Base-by-base conservation (phyloP, 2,329 filamentous ascomycete species). In the Colletotrichum sp. region DNA sequence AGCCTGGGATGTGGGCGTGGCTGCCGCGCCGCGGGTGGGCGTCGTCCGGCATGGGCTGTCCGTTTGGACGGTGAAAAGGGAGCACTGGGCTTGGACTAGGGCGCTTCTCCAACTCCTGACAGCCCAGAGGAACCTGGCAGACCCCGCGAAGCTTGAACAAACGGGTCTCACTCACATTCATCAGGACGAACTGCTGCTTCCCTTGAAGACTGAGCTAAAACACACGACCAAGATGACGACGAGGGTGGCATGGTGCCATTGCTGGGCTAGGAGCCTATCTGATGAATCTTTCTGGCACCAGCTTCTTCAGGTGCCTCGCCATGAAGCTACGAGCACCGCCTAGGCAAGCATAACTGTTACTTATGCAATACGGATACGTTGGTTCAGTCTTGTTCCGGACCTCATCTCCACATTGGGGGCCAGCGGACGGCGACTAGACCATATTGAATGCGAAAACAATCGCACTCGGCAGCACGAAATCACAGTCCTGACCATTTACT, bases 61-160 rank as follows among this genome's bases (percentile, higher is more conserved):
- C 75, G 66, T 66, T 71, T 70, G 60, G 66, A 76, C 52, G 71
- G 71, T 75, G 65, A 65, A 55, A 67, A 76, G 60, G 71, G 57
- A 59, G 36, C 57, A 65, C 70, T 62, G 28, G 21, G 44, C 71
- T 74, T 21, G 64, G 64, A 30, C 65, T 44, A 68, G 64, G 55
- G 75, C 63, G 30, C 16, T 70, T 71, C 75, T 52, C 60, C 63
- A 67, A 69, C 44, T 39, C 16, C 15, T 67, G 75, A 71, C 71
- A 75, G 34, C 39, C 75, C 67, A 68, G 30, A 63, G 65, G 63
- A 75, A 71, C 66, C 71, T 75, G 66, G 75, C 71, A 71, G 67
- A 63, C 75, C 75, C 75, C 75, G 55, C 75, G 75, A 71, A 75
- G 75, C 71, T 76, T 76, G 75, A 75, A 60, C 75, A 63, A 71